Evolutionary conservation across 352 stramenopile species (phyloP), one percentile per base, ranked within the genome.

Genomic region (Globisporangium carolinianum): DNA sequence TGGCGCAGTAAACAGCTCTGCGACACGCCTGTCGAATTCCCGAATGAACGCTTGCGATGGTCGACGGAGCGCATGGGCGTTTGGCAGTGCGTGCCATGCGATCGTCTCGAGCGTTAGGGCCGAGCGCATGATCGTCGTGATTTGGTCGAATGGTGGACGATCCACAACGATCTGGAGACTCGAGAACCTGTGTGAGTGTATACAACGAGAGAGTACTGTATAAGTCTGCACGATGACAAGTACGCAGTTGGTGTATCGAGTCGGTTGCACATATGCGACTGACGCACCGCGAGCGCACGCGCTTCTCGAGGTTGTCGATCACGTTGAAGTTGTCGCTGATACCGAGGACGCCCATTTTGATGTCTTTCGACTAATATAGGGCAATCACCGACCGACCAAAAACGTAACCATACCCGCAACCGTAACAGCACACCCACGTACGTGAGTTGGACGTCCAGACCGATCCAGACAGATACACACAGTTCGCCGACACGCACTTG

Each of bases 301-400:
- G 76, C 52, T 92, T 91, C 62, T 94, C 84, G 8, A 94, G 61
- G 54, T 87, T 79, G 53, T 90, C 78, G 39, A 92, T 71, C 47
- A 92, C 76, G 69, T 88, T 91, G 53, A 84, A 94, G 63, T 91
- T 82, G 50, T 76, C 67, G 5, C 79, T 88, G 45, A 94, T 73
- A 49, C 84, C 82, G n/a, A 94, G 58, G 36, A 94, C 75, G 6
- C 75, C 84, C 72, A 94, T 88, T 53, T 84, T 76, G 15, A 94
- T 78, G 54, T 92, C 82, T 51, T 76, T 86, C 39, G 75, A 69
- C 82, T 94, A 60, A 14, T 17, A 51, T 36, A 38, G 18, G 5
- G 6, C 46, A 50, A 6, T 5, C 4, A 17, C 1, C 1, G 18
- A 5, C 47, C 11, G 17, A 32, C 24, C 24, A 32, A 32, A 32